phyloP scores from a whole-genome alignment of 2,329 filamentous ascomycete species.

The Gliomastix tumulicola region DNA sequence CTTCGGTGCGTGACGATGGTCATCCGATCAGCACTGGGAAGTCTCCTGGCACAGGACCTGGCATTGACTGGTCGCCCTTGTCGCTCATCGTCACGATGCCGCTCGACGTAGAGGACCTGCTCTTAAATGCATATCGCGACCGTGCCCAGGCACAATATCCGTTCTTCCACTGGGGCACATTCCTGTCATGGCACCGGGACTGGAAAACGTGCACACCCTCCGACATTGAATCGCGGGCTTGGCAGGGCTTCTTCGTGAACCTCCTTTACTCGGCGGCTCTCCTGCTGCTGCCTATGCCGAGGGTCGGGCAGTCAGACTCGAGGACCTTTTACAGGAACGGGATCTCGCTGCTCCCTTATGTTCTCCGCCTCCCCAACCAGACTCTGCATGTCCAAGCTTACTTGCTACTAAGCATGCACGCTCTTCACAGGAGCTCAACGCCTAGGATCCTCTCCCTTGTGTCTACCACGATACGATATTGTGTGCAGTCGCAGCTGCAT shows the following conservation, averaged over 20 bases:
- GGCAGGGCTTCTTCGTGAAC: constrained; percentile 18
- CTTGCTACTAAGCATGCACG: constrained; percentile 15
- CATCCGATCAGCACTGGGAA: neutral
- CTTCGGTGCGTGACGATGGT: constrained; percentile 4
- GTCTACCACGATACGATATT: constrained; percentile 16
- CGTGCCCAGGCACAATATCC: constrained; percentile 16
- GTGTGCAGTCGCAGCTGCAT: constrained; percentile 17
- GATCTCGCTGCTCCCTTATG: constrained; percentile 9
- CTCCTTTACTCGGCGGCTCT: constrained; percentile 15
- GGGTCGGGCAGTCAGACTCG: constrained; percentile 9
- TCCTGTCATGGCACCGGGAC: constrained; percentile 8
- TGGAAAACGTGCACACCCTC: constrained; percentile 8
- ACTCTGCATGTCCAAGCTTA: constrained; percentile 9
- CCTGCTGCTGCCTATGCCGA: constrained; percentile 8
- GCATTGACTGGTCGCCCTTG: constrained; percentile 1
- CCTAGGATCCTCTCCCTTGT: constrained; percentile 17
- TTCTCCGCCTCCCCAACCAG: constrained; percentile 12
- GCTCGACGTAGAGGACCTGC: constrained; percentile 9
- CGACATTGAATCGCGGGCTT: constrained; percentile 4
- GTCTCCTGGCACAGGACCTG: neutral
- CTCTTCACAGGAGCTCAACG: constrained; percentile 16
- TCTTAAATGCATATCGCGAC: constrained; percentile 15
- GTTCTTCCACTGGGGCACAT: constrained; percentile 11
- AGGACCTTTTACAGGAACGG: constrained; percentile 11
- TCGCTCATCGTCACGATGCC: constrained; percentile 4